Conservation (phyloP, 768 basidiomycete genomes). For the Coprinopsis cinerea region DNA sequence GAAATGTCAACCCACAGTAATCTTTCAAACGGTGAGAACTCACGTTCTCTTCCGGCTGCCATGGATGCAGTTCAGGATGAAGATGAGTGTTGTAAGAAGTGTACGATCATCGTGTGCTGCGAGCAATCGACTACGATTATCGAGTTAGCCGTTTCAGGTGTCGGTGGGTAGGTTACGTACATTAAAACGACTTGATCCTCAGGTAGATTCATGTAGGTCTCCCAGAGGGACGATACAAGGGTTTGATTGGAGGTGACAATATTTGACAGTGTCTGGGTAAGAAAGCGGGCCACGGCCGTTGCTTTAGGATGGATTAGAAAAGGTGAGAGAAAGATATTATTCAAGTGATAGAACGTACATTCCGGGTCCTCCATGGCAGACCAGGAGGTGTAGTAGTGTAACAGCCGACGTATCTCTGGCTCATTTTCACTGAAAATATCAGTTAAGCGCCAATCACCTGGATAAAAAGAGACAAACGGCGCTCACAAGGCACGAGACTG, state of each 20-base stretch:
- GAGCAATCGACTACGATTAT: slow-evolving; percentile 42
- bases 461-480: slow-evolving; percentile 1
- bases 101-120: slow-evolving; percentile 59
- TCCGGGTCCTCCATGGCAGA: slow-evolving; percentile 54
- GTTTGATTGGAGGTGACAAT: slow-evolving; percentile 68
- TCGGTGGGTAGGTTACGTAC: slow-evolving; percentile 34
- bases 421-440: slow-evolving; percentile 59
- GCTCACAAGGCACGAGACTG: slow-evolving; percentile 71
- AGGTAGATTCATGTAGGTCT: slow-evolving; percentile 55
- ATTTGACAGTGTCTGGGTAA: slow-evolving; percentile 80
- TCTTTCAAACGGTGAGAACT: slow-evolving; percentile 18
- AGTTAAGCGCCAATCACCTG: slow-evolving; percentile 5
- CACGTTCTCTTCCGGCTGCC: slow-evolving; percentile 52
- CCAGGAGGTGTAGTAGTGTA: slow-evolving; percentile 77
- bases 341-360: slow-evolving; percentile 34
- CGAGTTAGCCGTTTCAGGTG: slow-evolving; percentile 6
- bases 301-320: slow-evolving; percentile 34
- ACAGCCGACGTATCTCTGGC: slow-evolving; percentile 55
- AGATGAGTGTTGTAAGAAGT: slow-evolving; percentile 55
- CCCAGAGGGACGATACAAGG: slow-evolving; percentile 56
- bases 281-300: slow-evolving; percentile 53
- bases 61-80: slow-evolving; percentile 69
- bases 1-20: slow-evolving; percentile 12
- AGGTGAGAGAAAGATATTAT: too few relatives aligned
- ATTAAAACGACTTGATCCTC: slow-evolving; percentile 72